Conservation (phyloP, 306 rosid species). For the Abrus precatorius region DNA sequence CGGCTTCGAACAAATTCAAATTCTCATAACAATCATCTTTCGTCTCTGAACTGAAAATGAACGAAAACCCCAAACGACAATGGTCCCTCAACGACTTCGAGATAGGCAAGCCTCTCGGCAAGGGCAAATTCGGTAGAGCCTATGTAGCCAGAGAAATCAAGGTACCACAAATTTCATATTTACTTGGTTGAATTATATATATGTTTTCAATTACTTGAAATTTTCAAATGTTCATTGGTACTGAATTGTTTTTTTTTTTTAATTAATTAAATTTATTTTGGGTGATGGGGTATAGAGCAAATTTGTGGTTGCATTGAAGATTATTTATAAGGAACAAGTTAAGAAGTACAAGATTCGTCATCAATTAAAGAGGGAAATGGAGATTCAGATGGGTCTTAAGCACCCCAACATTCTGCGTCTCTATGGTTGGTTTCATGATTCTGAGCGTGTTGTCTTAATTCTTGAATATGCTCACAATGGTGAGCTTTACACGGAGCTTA, state of each 20-base stretch:
- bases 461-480: conserved; percentile 92
- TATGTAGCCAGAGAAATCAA: conserved; percentile 80
- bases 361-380: conserved; percentile 86
- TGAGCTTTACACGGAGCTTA: conserved; percentile 76
- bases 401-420: conserved; percentile 80
- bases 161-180: conserved; percentile 44
- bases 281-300: conserved; percentile 58
- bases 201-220: neutral
- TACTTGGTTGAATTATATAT: neutral
- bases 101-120: conserved; percentile 90
- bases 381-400: conserved; percentile 68
- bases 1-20: conserved; percentile 22
- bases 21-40: neutral
- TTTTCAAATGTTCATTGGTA: conserved; percentile 7
- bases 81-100: conserved; percentile 83
- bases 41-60: neutral
- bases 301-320: conserved; percentile 80
- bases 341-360: conserved; percentile 75
- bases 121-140: conserved; percentile 89
- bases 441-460: conserved; percentile 76
- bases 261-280: neutral
- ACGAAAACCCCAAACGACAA: conserved; percentile 40
- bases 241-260: neutral
- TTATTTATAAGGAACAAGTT: conserved; percentile 76
- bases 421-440: conserved; percentile 88